These are phyloP conservation scores for Aspergillus ostianus DNA, from an alignment of 495 filamentous ascomycete genomes.

Conservation along the genomic window DNA sequence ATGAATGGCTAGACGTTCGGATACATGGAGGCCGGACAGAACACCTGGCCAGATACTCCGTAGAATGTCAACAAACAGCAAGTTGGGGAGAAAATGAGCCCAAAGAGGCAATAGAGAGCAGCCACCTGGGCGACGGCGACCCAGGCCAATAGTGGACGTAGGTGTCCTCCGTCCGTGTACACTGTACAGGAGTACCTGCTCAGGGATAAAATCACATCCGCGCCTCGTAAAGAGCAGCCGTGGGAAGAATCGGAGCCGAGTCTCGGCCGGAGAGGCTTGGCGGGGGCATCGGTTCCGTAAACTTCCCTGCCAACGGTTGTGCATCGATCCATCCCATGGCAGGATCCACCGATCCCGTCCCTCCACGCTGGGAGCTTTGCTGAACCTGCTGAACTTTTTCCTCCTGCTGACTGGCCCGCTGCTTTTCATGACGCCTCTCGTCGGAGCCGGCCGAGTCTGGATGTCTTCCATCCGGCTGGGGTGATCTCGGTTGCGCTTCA, in stretches of 20 bases:
- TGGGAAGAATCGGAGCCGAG: constrained; percentile 27
- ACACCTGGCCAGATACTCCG: too few relatives aligned
- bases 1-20: too few relatives aligned
- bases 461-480: constrained; percentile 23
- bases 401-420: neutral
- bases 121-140: too few relatives aligned
- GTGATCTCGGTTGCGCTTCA: constrained; percentile 32
- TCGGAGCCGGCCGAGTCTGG: constrained; percentile 36
- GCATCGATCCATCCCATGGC: constrained; percentile 8
- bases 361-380: constrained; percentile 18
- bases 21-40: too few relatives aligned
- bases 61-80: too few relatives aligned
- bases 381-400: constrained; percentile 1
- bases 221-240: neutral
- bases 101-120: too few relatives aligned
- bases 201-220: constrained; percentile 3
- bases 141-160: too few relatives aligned
- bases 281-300: constrained; percentile 9
- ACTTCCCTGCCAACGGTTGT: constrained; percentile 15
- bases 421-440: constrained; percentile 6
- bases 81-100: too few relatives aligned
- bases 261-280: constrained; percentile 30
- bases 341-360: constrained; percentile 6
- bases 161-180: too few relatives aligned
- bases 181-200: too few relatives aligned